A percentile compares a stretch with the other conserved stretches of the same genome.
Evolutionary conservation across 148 eudicot genomes (phyloP).

Genomic region (Spergularia marina): DNA sequence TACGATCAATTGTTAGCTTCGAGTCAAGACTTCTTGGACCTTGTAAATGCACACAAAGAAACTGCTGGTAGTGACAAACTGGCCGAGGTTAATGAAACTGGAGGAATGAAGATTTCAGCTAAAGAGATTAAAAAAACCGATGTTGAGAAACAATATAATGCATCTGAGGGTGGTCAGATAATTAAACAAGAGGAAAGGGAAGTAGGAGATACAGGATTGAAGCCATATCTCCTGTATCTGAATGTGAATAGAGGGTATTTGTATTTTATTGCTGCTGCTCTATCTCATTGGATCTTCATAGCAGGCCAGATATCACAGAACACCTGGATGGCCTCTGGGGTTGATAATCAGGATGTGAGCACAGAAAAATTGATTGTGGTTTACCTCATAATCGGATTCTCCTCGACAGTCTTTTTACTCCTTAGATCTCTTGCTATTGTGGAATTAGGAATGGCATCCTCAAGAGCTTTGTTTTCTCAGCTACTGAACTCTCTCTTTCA

Average conservation of each 20-base stretch:
- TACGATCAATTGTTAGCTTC: constrained; percentile 55
- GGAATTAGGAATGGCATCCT: constrained; percentile 63
- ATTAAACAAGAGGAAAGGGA: constrained; percentile 84
- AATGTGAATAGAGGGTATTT: constrained; percentile 65
- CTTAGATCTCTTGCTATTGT: constrained; percentile 54
- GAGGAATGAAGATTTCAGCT: constrained; percentile 22
- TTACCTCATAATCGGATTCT: constrained; percentile 61
- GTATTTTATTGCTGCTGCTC: constrained; percentile 43
- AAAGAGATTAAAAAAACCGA: constrained; percentile 44
- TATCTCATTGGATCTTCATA: constrained; percentile 49
- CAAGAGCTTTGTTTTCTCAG: constrained; percentile 67
- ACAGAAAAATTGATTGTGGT: constrained; percentile 57
- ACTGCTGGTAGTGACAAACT: constrained; percentile 70
- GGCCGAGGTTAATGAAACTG: constrained; percentile 35
- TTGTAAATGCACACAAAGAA: constrained; percentile 88
- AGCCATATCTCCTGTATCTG: constrained; percentile 67
- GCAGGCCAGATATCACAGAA: constrained; percentile 66
- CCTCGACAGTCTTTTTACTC: constrained; percentile 46
- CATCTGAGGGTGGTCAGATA: constrained; percentile 52
- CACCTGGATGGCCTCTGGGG: constrained; percentile 90
- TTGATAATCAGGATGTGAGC: constrained; percentile 61
- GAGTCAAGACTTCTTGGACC: constrained; percentile 66
- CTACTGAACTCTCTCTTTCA: constrained; percentile 67
- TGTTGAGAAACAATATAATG: constrained; percentile 30
- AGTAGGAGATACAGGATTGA: constrained; percentile 74